A percentile compares a stretch with the other conserved stretches of the same genome.
These are phyloP conservation scores for Micractinium conductrix DNA, from an alignment of 139 green algal genomes.

Conservation along the genomic window DNA sequence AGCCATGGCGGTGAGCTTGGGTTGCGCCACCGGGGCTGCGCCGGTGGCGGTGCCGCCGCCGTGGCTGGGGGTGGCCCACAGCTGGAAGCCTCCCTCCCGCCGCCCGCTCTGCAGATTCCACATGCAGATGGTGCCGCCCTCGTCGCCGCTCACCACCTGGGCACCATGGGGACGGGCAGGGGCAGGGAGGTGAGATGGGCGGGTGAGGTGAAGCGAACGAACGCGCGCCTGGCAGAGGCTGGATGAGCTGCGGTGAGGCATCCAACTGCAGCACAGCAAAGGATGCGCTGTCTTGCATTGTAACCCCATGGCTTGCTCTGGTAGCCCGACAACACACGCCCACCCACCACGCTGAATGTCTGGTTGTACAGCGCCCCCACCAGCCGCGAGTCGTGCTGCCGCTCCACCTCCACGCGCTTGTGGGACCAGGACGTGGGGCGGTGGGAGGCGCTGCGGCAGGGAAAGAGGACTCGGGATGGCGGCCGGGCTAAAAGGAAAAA, in stretches of 20 bases:
- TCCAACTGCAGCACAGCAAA: too few species aligned
- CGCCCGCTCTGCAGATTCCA: conserved; percentile 71
- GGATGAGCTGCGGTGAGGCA: too few species aligned
- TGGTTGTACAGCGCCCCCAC: conserved; percentile 70
- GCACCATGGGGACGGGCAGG: not conserved
- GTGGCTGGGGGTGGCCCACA: not conserved
- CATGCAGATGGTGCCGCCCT: conserved; percentile 74
- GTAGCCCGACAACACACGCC: too few species aligned
- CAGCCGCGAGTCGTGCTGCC: conserved; percentile 33
- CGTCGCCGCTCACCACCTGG: conserved; percentile 73
- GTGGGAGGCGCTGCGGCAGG: not conserved
- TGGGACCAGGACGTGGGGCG: not conserved
- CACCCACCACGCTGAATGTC: conserved; percentile 63
- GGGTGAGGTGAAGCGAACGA: too few species aligned
- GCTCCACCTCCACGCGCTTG: conserved; percentile 6
- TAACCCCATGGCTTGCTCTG: too few species aligned
- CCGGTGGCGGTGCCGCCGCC: too few species aligned
- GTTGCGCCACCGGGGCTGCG: not conserved
- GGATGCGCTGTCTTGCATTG: too few species aligned
- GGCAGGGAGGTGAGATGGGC: too few species aligned
- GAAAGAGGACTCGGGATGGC: too few species aligned
- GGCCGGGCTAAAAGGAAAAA: too few species aligned
- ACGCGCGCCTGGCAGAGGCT: too few species aligned
- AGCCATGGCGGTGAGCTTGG: conserved; percentile 69
- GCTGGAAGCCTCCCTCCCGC: conserved; percentile 65